Percentiles rank a stretch among this genome's conserved stretches.
Evolutionary conservation across 441 rosid genomes (phyloP).

Genomic region (Geranium incanum): DNA sequence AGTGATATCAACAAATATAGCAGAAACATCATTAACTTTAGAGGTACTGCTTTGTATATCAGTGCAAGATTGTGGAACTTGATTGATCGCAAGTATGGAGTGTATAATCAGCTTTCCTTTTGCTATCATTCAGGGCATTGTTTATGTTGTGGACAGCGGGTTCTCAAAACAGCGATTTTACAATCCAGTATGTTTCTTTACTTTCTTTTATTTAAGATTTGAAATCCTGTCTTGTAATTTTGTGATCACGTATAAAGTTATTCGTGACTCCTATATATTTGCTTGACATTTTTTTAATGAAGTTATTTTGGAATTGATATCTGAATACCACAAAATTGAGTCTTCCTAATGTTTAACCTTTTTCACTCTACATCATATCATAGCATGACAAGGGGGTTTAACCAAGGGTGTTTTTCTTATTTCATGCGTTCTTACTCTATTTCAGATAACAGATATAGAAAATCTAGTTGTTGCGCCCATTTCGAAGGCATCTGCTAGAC

Average conservation of each 20-base stretch:
- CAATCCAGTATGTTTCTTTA: constrained; percentile 59
- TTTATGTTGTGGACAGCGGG: constrained; percentile 90
- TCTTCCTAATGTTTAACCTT: not conserved
- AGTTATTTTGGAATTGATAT: not conserved
- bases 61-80: constrained; percentile 8
- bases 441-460: constrained; percentile 83
- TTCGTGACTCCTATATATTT: not conserved
- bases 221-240: not conserved
- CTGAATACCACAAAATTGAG: not conserved
- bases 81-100: constrained; percentile 10
- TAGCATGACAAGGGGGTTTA: not conserved
- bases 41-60: constrained; percentile 44
- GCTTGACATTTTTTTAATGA: not conserved
- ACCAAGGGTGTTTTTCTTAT: constrained; percentile 2
- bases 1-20: constrained; percentile 83
- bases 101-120: constrained; percentile 18
- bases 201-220: constrained; percentile 5
- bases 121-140: constrained; percentile 60
- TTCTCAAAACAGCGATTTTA: constrained; percentile 93
- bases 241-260: constrained; percentile 4
- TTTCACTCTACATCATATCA: not conserved
- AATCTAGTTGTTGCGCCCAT: constrained; percentile 90
- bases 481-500: constrained; percentile 95
- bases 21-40: constrained; percentile 87
- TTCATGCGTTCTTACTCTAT: constrained; percentile 11